Evolutionary conservation across 1,139 yeast species (phyloP).

Genomic region (Arxiozyma slooffiae): DNA sequence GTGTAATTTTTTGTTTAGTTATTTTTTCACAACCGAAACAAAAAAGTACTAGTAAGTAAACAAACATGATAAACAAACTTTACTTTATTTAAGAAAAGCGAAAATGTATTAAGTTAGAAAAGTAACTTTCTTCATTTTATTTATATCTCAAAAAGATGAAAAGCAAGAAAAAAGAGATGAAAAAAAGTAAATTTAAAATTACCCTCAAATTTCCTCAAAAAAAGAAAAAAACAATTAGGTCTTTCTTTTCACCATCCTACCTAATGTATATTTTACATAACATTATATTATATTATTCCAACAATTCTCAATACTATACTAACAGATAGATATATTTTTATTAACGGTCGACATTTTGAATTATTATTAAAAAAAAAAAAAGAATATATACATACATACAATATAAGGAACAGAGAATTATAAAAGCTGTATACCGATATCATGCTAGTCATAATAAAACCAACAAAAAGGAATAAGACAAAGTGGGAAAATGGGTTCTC

Average conservation of each 20-base stretch:
- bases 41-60: no score
- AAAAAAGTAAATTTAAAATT: no score
- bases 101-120: no score
- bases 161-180: no score
- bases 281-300: no score
- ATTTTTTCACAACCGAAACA: not conserved
- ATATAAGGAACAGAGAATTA: not conserved
- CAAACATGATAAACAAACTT: not conserved
- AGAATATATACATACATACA: constrained; percentile 4
- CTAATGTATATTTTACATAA: no score
- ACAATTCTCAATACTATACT: no score
- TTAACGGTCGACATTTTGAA: not conserved
- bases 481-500: not conserved
- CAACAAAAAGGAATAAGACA: no score
- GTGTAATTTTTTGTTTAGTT: not conserved
- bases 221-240: not conserved
- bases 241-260: no score
- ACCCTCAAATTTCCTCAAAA: not conserved
- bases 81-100: no score
- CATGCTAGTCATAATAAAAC: no score
- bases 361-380: not conserved
- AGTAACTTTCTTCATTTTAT: no score
- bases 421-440: not conserved
- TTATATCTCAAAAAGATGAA: not conserved
- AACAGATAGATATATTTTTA: not conserved